Evolutionary conservation across 2,329 filamentous ascomycete genomes (phyloP).

Genomic region (Tolypocladium amazonense): DNA sequence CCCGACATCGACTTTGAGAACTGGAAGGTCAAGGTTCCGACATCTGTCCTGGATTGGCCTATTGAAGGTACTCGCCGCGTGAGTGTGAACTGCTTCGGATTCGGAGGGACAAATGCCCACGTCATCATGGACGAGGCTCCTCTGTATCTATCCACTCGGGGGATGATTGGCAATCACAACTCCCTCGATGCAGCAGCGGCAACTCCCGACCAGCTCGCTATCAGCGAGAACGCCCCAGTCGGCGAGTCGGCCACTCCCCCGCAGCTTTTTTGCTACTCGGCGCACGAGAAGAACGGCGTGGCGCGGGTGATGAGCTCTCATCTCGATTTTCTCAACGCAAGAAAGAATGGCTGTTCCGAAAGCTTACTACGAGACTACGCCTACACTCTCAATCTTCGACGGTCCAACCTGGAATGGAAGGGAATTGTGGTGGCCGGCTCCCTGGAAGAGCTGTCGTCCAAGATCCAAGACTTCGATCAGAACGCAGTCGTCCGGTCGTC

Average conservation of each 20-base stretch:
- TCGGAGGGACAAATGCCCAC: constrained; percentile 46
- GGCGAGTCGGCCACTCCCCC: constrained; percentile 4
- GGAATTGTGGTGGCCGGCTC: constrained; percentile 24
- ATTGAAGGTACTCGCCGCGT: constrained; percentile 32
- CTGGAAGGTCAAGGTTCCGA: constrained; percentile 35
- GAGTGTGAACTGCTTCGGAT: constrained; percentile 48
- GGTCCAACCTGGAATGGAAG: constrained; percentile 34
- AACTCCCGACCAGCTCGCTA: neutral
- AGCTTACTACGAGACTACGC: constrained; percentile 28
- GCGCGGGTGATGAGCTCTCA: constrained; percentile 24
- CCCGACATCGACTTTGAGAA: constrained; percentile 34
- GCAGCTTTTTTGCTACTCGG: constrained; percentile 32
- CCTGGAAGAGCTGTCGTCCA: constrained; percentile 17
- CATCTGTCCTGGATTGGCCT: constrained; percentile 31
- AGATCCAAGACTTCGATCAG: constrained; percentile 13
- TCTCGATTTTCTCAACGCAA: constrained; percentile 15
- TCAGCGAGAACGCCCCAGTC: neutral
- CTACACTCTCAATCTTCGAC: constrained; percentile 34
- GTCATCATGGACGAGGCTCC: constrained; percentile 38
- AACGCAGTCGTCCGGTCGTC: constrained; percentile 12
- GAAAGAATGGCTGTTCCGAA: neutral
- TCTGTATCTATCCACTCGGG: constrained; percentile 24
- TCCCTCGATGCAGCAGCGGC: constrained; percentile 9
- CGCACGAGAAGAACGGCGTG: constrained; percentile 30
- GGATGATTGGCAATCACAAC: constrained; percentile 24